Percentiles rank a stretch among this genome's conserved stretches.
Evolutionary conservation across 2,329 filamentous ascomycete species (phyloP).

Genomic region (Aspergillus sp.): DNA sequence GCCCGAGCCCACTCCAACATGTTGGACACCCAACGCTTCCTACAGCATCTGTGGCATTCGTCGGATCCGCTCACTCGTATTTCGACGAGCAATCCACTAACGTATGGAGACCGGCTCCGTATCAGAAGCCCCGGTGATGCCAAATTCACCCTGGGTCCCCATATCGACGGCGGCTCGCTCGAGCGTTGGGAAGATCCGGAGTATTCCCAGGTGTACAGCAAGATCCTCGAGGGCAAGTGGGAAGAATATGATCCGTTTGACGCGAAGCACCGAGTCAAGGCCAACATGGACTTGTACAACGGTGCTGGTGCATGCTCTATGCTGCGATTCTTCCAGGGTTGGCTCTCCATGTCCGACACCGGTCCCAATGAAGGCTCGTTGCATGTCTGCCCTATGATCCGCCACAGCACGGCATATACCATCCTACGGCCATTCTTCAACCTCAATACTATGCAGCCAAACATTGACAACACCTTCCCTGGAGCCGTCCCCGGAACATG

Average conservation of each 20-base stretch:
- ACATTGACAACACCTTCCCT: constrained; percentile 48
- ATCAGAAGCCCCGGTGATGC: constrained; percentile 65
- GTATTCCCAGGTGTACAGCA: constrained; percentile 65
- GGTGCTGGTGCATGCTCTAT: constrained; percentile 74
- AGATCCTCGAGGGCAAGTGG: constrained; percentile 67
- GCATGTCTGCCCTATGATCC: constrained; percentile 69
- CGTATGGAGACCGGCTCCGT: constrained; percentile 63
- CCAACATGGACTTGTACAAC: constrained; percentile 67
- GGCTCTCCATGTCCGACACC: constrained; percentile 67
- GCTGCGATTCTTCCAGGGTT: constrained; percentile 85
- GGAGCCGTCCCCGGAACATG: constrained; percentile 61
- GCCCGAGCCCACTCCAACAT: constrained; percentile 61
- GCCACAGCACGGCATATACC: constrained; percentile 68
- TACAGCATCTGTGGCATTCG: constrained; percentile 59
- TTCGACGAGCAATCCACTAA: constrained; percentile 52
- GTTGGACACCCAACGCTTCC: constrained; percentile 51
- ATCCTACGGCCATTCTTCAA: constrained; percentile 79
- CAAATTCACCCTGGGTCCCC: constrained; percentile 63
- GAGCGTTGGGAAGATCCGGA: constrained; percentile 66
- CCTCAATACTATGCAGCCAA: constrained; percentile 38
- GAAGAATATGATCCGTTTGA: constrained; percentile 79
- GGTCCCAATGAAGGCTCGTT: constrained; percentile 70
- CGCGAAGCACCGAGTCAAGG: constrained; percentile 57
- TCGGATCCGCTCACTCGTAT: constrained; percentile 40
- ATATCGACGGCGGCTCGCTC: constrained; percentile 65